Base-by-base conservation (phyloP, 495 filamentous ascomycete species). In the Annulohypoxylon nitens region DNA sequence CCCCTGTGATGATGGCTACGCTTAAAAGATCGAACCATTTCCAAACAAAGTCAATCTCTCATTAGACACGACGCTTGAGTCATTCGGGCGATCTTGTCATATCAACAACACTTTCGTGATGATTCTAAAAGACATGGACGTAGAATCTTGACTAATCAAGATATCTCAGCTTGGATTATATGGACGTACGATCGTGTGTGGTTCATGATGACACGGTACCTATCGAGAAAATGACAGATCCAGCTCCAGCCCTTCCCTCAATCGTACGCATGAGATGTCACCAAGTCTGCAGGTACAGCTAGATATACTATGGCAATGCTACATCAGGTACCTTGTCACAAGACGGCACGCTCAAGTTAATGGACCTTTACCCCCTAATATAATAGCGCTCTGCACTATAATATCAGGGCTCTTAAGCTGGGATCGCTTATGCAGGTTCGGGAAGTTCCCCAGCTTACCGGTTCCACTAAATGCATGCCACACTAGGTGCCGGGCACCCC, bases 1-100 rank as follows among this genome's bases (percentile, higher is more conserved):
- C 75, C 14, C 86, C 86, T 4, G 85, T 88, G 65, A 88, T 78
- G 75, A 88, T 83, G 37, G 80, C 85, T 20, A 86, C 83, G 71
- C 83, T 81, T 18, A 88, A 77, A 1, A 74, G 54, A 64, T 88
- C 86, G 60, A 87, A 82, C 82, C 81, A 84, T 34, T 78, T 75
- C 80, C 82, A 87, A 47, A 88, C 67, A 3, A 66, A 51, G 45
- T 81, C 80, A 45, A 87, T 81, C 63, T 86, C 84, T 68, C 65
- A 76, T 67, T 86, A 54, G 78, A 75, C 76, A 88, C 83, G 70
- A 81, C 81, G n/a, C n/a, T n/a, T n/a, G n/a, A n/a, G n/a, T n/a
- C n/a, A n/a, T n/a, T n/a, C n/a, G n/a, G n/a, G n/a, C n/a, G n/a
- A n/a, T n/a, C n/a, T n/a, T n/a, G n/a, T n/a, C n/a, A n/a, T n/a